Evolutionary conservation across 495 filamentous ascomycete genomes (phyloP).

Genomic region (Neurospora africana): DNA sequence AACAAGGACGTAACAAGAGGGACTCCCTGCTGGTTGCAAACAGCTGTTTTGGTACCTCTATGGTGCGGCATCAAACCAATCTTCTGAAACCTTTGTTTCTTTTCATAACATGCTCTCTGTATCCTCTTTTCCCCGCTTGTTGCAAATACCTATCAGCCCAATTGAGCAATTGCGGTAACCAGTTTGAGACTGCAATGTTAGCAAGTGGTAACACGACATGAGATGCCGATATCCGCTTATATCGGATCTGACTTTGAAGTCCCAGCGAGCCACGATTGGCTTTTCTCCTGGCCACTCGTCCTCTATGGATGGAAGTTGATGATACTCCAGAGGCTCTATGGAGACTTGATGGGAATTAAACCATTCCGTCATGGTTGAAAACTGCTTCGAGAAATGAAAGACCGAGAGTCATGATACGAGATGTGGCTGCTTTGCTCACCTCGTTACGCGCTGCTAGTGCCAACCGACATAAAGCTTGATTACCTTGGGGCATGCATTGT

Average conservation of each 20-base stretch:
- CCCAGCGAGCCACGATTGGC: background rate
- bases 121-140: background rate
- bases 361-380: background rate
- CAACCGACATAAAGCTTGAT: background rate
- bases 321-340: background rate
- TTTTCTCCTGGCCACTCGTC: background rate
- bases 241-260: background rate
- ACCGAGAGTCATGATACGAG: background rate
- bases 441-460: background rate
- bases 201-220: background rate
- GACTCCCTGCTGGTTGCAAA: background rate
- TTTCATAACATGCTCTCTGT: background rate
- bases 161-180: background rate
- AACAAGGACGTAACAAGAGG: background rate
- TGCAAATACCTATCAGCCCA: background rate
- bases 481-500: background rate
- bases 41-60: background rate
- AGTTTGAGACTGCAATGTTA: background rate
- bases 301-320: background rate
- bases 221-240: background rate
- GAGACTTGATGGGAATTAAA: background rate
- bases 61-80: background rate
- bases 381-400: background rate
- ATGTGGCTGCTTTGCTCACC: background rate
- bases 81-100: background rate